Evolutionary conservation across 2,329 filamentous ascomycete genomes (phyloP).

Genomic region (Alternaria sp.): DNA sequence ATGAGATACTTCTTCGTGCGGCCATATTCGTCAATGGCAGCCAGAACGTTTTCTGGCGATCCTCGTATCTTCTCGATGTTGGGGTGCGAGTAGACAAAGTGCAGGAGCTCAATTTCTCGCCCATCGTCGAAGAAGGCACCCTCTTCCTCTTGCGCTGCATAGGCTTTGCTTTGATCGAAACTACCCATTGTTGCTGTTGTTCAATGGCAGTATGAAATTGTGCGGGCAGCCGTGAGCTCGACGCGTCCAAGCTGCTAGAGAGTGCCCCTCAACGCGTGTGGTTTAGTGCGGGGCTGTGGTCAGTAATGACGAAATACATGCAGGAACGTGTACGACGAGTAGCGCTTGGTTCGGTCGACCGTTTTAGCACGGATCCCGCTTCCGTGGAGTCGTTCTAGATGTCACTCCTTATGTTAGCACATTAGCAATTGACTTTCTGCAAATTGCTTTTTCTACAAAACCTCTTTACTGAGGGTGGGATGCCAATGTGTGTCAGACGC

Average conservation of each 20-base stretch:
- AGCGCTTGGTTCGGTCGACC: constrained; percentile 8
- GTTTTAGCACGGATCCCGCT: constrained; percentile 7
- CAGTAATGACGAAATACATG: constrained; percentile 36
- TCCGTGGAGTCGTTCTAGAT: constrained; percentile 24
- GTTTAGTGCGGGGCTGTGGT: constrained; percentile 34
- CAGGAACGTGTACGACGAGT: constrained; percentile 24
- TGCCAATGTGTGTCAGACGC: constrained; percentile 27
- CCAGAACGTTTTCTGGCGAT: constrained; percentile 70
- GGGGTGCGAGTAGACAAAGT: constrained; percentile 71
- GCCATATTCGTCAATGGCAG: constrained; percentile 75
- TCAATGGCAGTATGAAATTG: constrained; percentile 23
- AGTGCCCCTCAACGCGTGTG: constrained; percentile 37
- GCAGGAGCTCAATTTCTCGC: constrained; percentile 76
- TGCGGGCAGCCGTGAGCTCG: constrained; percentile 23
- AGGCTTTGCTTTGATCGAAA: constrained; percentile 57
- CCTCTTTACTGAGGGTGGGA: constrained; percentile 21
- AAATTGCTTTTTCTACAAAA: constrained; percentile 8
- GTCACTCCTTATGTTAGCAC: constrained; percentile 32
- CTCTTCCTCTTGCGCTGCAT: constrained; percentile 57
- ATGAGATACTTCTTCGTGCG: constrained; percentile 76
- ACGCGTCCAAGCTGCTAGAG: constrained; percentile 27
- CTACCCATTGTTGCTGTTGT: constrained; percentile 36
- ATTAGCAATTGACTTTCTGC: constrained; percentile 20
- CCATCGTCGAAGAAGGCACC: constrained; percentile 69
- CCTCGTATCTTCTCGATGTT: constrained; percentile 70